Percentiles rank a stretch among this genome's conserved stretches.
phyloP scores from a whole-genome alignment of 805 yeast species.

The Kuraishia ogatae region DNA sequence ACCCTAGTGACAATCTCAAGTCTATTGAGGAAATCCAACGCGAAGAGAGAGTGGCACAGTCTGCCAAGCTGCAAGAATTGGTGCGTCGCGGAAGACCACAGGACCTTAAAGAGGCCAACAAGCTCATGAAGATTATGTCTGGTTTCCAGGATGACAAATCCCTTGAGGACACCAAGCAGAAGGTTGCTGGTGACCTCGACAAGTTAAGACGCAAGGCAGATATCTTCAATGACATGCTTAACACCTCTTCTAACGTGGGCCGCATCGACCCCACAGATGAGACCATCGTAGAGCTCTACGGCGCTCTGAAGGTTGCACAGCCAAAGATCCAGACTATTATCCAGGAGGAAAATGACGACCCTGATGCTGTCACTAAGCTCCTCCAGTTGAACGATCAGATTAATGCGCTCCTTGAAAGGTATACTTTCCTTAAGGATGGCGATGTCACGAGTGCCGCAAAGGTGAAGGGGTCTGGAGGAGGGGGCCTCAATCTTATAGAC shows the following conservation, averaged over 20 bases:
- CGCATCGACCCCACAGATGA: slow-evolving; percentile 44
- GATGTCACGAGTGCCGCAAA: slow-evolving; percentile 42
- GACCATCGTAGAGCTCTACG: slow-evolving; percentile 69
- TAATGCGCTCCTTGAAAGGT: slow-evolving; percentile 60
- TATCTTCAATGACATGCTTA: slow-evolving; percentile 79
- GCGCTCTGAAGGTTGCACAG: slow-evolving; percentile 72
- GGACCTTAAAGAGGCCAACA: slow-evolving; percentile 93
- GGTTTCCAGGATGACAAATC: slow-evolving; percentile 85
- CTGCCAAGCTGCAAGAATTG: slow-evolving; percentile 92
- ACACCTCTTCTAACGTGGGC: slow-evolving; percentile 34
- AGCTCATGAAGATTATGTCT: slow-evolving; percentile 95
- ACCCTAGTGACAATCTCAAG: slow-evolving; percentile 80
- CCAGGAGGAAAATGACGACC: slow-evolving; percentile 69
- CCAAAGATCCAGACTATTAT: slow-evolving; percentile 82
- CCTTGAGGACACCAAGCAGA: slow-evolving; percentile 62
- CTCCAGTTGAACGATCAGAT: slow-evolving; percentile 68
- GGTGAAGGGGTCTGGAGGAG: slow-evolving; percentile 27
- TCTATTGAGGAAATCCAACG: slow-evolving; percentile 84
- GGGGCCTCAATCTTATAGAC: slow-evolving; percentile 57
- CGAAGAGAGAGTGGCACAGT: slow-evolving; percentile 88
- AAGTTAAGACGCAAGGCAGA: slow-evolving; percentile 81
- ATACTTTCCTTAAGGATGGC: slow-evolving; percentile 56
- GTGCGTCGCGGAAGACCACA: slow-evolving; percentile 93
- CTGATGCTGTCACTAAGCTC: slow-evolving; percentile 53
- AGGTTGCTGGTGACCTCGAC: slow-evolving; percentile 76